Base-by-base conservation (phyloP, 1,284 basidiomycete species). In the Leccinum proximum region DNA sequence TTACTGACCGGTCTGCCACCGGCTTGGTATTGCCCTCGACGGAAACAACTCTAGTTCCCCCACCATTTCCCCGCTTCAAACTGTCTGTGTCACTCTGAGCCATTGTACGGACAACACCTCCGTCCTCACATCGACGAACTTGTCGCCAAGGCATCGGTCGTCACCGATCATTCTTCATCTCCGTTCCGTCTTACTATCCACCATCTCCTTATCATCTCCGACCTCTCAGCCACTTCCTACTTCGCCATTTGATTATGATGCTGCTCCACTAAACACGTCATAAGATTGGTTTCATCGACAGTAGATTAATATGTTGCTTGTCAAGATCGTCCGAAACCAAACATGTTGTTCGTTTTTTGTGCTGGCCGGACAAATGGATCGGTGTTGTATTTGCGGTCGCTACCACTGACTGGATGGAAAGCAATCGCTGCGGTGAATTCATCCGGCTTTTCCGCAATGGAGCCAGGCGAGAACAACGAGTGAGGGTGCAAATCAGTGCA, bases 1-100 rank as follows among this genome's bases (percentile, higher is more conserved):
- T 72, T 86, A 90, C 76, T 93, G 91, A 94, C 73, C 85, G 89
- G 48, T 87, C 86, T 72, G 78, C 80, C 50, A 74, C 78, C 40
- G 91, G 61, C 82, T 78, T 57, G 69, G 70, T 22, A 67, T 65
- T 62, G 62, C 64, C 11, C 61, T 63, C 42, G 64, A 63, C 58
- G 72, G 67, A 54, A 62, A 45, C 66, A 67, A 61, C 62, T 14
- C 50, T 4, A 58, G 53, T 61, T 62, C 56, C 63, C 48, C 61
- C 63, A 66, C 65, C 60, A 68, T 60, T 53, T 68, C 62, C 60
- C 70, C 67, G 61, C 61, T 78, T 75, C 67, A 79, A 26, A 78
- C 82, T 65, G 80, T 87, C 60, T 70, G 58, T 64, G 71, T 50
- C 69, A 70, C 56, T 69, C 70, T 13, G 68, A 71, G 62, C 75